Conservation (phyloP, 306 rosid genomes). For the Cucumis cinereus region DNA sequence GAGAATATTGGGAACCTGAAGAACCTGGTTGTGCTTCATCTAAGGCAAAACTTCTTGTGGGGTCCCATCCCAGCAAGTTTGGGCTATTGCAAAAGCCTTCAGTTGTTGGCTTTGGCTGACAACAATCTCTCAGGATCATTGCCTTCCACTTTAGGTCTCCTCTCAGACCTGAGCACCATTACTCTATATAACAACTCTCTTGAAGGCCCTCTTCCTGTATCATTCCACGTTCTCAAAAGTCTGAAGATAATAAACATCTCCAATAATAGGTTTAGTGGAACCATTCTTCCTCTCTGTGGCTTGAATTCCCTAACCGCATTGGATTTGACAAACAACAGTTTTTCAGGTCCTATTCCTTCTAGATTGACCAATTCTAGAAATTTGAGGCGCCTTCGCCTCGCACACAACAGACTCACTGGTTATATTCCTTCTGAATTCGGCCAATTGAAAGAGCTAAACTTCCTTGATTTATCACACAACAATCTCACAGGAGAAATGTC, state of each 20-base stretch:
- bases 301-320: conserved; percentile 44
- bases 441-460: conserved; percentile 54
- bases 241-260: conserved; percentile 77
- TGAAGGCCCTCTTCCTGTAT: conserved; percentile 72
- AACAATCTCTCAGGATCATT: conserved; percentile 72
- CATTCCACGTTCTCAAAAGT: conserved; percentile 57
- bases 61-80: conserved; percentile 89
- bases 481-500: conserved; percentile 43
- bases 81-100: conserved; percentile 73
- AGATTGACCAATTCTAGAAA: conserved; percentile 40
- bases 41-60: conserved; percentile 76
- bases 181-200: conserved; percentile 94
- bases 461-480: conserved; percentile 77
- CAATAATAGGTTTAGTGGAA: conserved; percentile 67
- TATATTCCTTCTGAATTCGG: conserved; percentile 44
- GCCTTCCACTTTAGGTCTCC: conserved; percentile 71
- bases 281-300: conserved; percentile 57
- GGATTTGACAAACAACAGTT: conserved; percentile 90
- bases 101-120: conserved; percentile 79
- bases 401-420: conserved; percentile 52
- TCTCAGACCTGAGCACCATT: conserved; percentile 52
- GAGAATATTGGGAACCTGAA: conserved; percentile 64
- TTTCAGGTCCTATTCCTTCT: conserved; percentile 75
- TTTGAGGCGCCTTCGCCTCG: conserved; percentile 76
- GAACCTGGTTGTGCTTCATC: conserved; percentile 63